These are phyloP conservation scores for Tinospora cordifolia DNA, from an alignment of 164 flowering plant species.

Conservation along the genomic window DNA sequence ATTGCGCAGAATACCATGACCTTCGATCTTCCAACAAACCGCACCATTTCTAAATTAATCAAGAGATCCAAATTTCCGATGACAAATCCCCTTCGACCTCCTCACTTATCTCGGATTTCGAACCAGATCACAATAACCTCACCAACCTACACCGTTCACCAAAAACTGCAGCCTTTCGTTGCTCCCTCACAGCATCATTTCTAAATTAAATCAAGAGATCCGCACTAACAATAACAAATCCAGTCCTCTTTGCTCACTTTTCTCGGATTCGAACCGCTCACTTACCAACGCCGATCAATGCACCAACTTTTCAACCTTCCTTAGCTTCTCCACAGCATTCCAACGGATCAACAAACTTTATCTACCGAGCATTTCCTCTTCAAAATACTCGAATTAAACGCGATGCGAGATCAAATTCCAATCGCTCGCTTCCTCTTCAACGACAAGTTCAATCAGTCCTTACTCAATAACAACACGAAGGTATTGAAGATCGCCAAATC, in stretches of 20 bases:
- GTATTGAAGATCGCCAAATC: background rate
- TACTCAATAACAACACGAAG: background rate
- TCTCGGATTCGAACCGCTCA: background rate
- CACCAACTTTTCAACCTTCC: background rate
- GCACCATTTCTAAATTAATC: background rate
- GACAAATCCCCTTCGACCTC: slow-evolving; percentile 3
- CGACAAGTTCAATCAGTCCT: background rate
- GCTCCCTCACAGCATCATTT: slow-evolving; percentile 2
- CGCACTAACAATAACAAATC: background rate
- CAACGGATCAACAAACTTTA: slow-evolving; percentile 3
- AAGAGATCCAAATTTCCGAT: background rate
- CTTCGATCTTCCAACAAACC: slow-evolving; percentile 10
- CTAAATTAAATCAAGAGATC: background rate
- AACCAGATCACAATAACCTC: background rate
- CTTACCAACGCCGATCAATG: background rate
- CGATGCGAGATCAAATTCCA: slow-evolving; percentile 5
- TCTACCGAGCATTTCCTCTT: background rate
- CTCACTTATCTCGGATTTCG: background rate
- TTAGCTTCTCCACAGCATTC: slow-evolving; percentile 5
- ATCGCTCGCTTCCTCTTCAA: background rate
- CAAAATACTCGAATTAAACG: background rate
- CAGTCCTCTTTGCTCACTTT: background rate
- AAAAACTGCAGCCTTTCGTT: background rate
- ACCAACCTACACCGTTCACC: background rate
- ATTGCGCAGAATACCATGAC: background rate